Evolutionary conservation across 2,329 filamentous ascomycete species (phyloP).

Genomic region (Ceratocystis cacaofunesta): DNA sequence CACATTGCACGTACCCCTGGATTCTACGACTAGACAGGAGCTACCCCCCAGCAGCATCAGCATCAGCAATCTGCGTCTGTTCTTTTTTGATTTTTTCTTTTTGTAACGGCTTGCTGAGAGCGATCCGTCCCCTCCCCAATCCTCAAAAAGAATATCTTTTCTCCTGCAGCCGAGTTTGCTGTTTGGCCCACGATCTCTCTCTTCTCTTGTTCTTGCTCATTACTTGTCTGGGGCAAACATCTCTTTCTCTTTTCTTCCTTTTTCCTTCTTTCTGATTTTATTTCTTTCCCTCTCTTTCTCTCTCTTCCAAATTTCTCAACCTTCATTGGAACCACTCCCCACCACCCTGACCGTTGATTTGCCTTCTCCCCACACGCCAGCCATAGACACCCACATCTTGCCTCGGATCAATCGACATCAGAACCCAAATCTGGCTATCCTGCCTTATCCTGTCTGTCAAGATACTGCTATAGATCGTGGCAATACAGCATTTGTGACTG

Average conservation of each 20-base stretch:
- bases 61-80: neutral
- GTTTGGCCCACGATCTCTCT: neutral
- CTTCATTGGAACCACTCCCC: neutral
- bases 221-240: too few species aligned
- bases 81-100: neutral
- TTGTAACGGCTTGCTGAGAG: neutral
- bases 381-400: neutral
- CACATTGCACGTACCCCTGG: neutral
- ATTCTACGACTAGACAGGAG: neutral
- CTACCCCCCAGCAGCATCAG: slow-evolving; percentile 4
- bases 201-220: neutral
- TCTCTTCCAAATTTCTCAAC: neutral
- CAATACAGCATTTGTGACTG: neutral
- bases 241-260: neutral
- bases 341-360: neutral
- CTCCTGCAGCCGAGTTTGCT: neutral
- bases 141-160: slow-evolving; percentile 4
- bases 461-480: neutral
- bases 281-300: neutral
- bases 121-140: neutral
- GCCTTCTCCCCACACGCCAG: neutral
- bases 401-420: neutral
- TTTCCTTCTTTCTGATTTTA: too few species aligned
- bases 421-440: neutral
- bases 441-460: neutral